Base-by-base conservation (phyloP, 2,329 filamentous ascomycete genomes). In the Exophiala sp. region DNA sequence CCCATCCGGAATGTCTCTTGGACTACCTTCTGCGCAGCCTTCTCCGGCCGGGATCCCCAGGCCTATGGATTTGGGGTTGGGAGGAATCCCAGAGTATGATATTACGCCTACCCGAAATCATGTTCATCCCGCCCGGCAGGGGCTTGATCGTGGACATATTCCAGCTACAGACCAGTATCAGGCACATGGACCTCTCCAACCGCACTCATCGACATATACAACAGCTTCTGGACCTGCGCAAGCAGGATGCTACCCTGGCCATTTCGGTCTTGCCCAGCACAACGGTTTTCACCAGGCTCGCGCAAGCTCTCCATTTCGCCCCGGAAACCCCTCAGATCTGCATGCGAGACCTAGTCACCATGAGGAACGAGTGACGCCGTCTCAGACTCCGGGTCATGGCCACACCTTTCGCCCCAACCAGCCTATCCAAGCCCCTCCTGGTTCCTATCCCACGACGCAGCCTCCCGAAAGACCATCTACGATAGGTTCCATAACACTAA, bases 111-210 rank as follows among this genome's bases (percentile, higher is more conserved):
- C 13, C 27, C 45, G 35, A 13, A 41, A 22, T 29, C 44, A 48
- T 16, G 39, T 29, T 6, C 43, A 37, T 35, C 39, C 23, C 7
- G 22, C 32, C 11, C 43, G 24, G 24, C 47, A 35, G 21, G 34
- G 27, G 11, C 46, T 51, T 24, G 30, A 32, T 14, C 43, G 37
- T 21, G 47, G 43, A 13, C 45, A 24, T 32, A 18, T 40, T 9
- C 34, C 9, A 6, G 19, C 44, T 2, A 37, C 44, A 23, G 35
- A 43, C 22, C 49, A 38, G 11, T 19, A 43, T 30, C 51, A 47
- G 30, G 3, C 42, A 37, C 46, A 41, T n/a, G 43, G 43, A 34
- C 68, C 77, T 46, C 19, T 29, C 11, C 43, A 52, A n/a, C 30
- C 44, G 8, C 29, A 23, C 32, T 39, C 38, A 21, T 9, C 18